Percentiles rank a stretch among this genome's conserved stretches.
Conservation (phyloP, 1,284 basidiomycete genomes). For the Afroboletus lepidellus region DNA sequence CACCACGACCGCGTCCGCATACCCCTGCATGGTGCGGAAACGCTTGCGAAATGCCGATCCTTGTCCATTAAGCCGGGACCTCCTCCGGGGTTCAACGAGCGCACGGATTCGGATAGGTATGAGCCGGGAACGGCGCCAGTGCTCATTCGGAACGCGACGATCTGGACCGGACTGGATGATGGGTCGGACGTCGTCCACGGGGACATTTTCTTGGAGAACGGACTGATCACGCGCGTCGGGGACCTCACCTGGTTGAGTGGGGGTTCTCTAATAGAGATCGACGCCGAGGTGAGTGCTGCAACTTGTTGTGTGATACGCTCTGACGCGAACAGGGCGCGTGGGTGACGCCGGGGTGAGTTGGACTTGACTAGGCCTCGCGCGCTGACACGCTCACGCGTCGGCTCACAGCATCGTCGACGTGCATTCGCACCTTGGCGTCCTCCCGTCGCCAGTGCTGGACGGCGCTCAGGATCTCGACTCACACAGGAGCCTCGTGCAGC, state of each 20-base stretch:
- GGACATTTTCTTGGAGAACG: conserved; percentile 53
- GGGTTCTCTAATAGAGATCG: conserved; percentile 11
- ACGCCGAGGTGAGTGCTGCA: conserved; percentile 30
- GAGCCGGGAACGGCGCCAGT: conserved; percentile 56
- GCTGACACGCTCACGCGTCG: neutral
- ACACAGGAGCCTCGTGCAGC: conserved; percentile 38
- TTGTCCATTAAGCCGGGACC: conserved; percentile 44
- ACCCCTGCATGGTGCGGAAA: conserved; percentile 20
- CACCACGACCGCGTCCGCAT: conserved; percentile 10
- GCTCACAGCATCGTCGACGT: conserved; percentile 47
- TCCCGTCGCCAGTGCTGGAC: conserved; percentile 42
- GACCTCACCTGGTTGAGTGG: conserved; percentile 9
- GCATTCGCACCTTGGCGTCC: conserved; percentile 64
- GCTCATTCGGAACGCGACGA: conserved; percentile 69
- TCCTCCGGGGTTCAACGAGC: conserved; percentile 47
- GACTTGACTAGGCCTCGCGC: neutral
- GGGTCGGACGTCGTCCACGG: conserved; percentile 62
- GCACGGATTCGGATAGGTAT: conserved; percentile 66
- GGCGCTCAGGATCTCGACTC: conserved; percentile 46
- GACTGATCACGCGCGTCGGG: conserved; percentile 51
- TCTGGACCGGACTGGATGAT: conserved; percentile 76
- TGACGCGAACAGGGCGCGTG: conserved; percentile 44
- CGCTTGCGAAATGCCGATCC: conserved; percentile 25
- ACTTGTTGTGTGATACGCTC: too few relatives aligned
- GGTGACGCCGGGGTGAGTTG: conserved; percentile 47